These are phyloP conservation scores for Aphanomyces cochlioides DNA, from an alignment of 352 stramenopile species.

Conservation along the genomic window DNA sequence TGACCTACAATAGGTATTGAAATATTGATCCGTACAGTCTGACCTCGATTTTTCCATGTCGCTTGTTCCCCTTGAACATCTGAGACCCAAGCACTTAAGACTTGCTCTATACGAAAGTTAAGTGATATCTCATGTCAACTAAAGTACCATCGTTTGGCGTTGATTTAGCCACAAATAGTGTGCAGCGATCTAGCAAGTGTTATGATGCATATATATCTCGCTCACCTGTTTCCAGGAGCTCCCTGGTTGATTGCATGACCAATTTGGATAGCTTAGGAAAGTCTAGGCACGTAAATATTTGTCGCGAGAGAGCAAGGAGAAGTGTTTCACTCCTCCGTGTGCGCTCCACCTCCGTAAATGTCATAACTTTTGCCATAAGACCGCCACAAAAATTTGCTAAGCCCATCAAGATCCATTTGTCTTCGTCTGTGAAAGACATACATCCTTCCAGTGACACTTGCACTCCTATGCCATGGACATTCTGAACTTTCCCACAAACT, in stretches of 20 bases:
- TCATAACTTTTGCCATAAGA: slow-evolving; percentile 62
- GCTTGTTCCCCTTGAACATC: slow-evolving; percentile 20
- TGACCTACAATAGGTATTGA: not conserved
- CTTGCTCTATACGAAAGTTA: slow-evolving; percentile 7
- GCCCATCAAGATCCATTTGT: slow-evolving; percentile 50
- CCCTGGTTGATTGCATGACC: slow-evolving; percentile 72
- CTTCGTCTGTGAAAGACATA: slow-evolving; percentile 55
- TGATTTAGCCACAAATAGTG: slow-evolving; percentile 63
- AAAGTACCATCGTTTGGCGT: slow-evolving; percentile 8
- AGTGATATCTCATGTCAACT: not conserved
- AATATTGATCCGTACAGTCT: not conserved
- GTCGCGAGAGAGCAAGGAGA: slow-evolving; percentile 59
- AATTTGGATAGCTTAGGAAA: slow-evolving; percentile 75
- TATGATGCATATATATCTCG: not conserved
- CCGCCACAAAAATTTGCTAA: slow-evolving; percentile 60
- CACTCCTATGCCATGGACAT: slow-evolving; percentile 56
- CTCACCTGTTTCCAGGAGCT: slow-evolving; percentile 52
- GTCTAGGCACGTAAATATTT: slow-evolving; percentile 78
- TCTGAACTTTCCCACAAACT: slow-evolving; percentile 54
- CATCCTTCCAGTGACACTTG: slow-evolving; percentile 57
- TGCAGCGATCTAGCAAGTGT: slow-evolving; percentile 46
- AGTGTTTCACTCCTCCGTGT: slow-evolving; percentile 81
- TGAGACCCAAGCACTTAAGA: slow-evolving; percentile 21
- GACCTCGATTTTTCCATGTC: slow-evolving; percentile 17
- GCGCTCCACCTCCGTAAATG: slow-evolving; percentile 75